phyloP scores from a whole-genome alignment of 306 rosid species.

The apple (Malus domestica) region DNA sequence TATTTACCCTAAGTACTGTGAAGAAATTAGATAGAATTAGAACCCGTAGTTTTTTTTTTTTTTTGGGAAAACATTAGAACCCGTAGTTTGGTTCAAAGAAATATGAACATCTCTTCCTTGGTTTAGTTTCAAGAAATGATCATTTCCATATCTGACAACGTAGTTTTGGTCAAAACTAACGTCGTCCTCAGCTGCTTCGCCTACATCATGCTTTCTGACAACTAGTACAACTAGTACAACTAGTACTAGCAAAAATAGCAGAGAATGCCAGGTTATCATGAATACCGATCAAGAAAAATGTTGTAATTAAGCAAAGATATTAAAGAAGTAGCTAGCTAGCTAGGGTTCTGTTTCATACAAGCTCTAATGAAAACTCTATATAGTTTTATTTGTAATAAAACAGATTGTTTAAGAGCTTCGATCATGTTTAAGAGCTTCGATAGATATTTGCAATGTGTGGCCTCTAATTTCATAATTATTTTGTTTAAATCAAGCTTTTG shows the following conservation, averaged over 20 bases:
- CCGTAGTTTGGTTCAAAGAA: slow-evolving; percentile 11
- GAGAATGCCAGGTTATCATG: not conserved
- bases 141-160: not conserved
- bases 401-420: not conserved
- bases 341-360: not conserved
- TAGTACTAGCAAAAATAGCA: not conserved
- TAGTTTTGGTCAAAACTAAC: not conserved
- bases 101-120: slow-evolving; percentile 13
- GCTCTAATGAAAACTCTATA: not conserved
- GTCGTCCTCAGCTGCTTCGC: not conserved
- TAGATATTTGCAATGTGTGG: not conserved
- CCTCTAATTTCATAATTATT: not conserved
- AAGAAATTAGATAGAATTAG: not conserved
- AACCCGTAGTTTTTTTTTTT: slow-evolving; percentile 4
- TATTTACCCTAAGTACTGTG: too few relatives aligned
- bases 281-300: not conserved
- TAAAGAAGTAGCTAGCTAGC: not conserved
- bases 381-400: not conserved
- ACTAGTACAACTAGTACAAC: not conserved
- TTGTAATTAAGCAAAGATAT: not conserved
- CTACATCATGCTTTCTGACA: not conserved
- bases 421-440: too few relatives aligned
- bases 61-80: not conserved
- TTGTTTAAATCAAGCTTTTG: not conserved
- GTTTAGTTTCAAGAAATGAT: not conserved